phyloP scores from a whole-genome alignment of 495 filamentous ascomycete genomes.

The Aspergillus biplanus region DNA sequence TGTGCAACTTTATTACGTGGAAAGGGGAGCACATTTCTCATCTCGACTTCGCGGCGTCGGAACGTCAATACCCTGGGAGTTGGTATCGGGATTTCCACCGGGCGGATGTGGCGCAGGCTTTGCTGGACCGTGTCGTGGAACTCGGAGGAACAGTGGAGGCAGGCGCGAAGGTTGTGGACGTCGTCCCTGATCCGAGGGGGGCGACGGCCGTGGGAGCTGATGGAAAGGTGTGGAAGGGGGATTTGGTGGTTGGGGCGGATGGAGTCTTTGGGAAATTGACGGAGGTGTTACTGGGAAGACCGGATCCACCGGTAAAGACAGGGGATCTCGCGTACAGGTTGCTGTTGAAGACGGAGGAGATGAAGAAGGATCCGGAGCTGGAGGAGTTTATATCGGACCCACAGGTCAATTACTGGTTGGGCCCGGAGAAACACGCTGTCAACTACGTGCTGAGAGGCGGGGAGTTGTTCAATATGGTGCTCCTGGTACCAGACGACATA shows the following conservation, averaged over 20 bases:
- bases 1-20: conserved; percentile 60
- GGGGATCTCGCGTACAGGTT: conserved; percentile 72
- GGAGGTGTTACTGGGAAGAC: conserved; percentile 40
- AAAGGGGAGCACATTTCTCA: conserved; percentile 54
- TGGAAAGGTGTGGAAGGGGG: conserved; percentile 45
- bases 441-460: conserved; percentile 65
- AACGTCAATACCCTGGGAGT: conserved; percentile 47
- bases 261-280: conserved; percentile 55
- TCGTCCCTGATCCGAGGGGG: conserved; percentile 30
- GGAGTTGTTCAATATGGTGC: conserved; percentile 67
- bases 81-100: conserved; percentile 66
- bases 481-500: conserved; percentile 71
- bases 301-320: conserved; percentile 54
- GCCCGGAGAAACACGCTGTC: conserved; percentile 65
- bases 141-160: conserved; percentile 54
- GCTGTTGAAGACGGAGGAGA: conserved; percentile 52
- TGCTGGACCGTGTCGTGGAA: conserved; percentile 54
- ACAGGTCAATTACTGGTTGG: conserved; percentile 72
- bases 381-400: conserved; percentile 55
- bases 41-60: conserved; percentile 51
- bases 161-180: conserved; percentile 43
- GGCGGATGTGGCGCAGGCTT: conserved; percentile 56
- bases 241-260: conserved; percentile 62
- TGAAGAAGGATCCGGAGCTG: conserved; percentile 54
- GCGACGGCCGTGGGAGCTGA: conserved; percentile 33